Evolutionary conservation across 176 grass and related monocot genomes (phyloP).

Genomic region (Zea luxurians): DNA sequence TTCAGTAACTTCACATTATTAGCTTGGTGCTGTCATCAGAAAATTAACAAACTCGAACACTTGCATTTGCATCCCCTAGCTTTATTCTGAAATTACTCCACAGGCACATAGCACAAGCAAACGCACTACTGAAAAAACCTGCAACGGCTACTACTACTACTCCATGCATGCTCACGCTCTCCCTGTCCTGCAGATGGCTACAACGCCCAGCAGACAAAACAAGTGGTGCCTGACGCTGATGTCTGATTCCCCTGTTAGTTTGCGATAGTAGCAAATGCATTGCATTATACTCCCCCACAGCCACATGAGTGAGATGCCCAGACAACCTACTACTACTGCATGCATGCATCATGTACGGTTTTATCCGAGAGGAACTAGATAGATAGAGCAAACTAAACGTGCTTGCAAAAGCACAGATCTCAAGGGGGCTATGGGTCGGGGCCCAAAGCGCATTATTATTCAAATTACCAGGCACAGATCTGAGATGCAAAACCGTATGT

Average conservation of each 20-base stretch:
- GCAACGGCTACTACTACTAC: not conserved
- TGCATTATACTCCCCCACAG: constrained; percentile 9
- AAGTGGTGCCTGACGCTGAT: constrained; percentile 46
- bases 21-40: not conserved
- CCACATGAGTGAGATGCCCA: constrained; percentile 32
- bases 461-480: constrained; percentile 32
- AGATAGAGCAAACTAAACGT: constrained; percentile 36
- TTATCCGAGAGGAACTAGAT: constrained; percentile 12
- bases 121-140: constrained; percentile 1
- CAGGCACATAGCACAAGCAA: not conserved
- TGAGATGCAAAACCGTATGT: constrained; percentile 36
- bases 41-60: not conserved
- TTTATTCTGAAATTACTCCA: constrained; percentile 11
- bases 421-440: not conserved
- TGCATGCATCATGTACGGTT: constrained; percentile 20
- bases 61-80: not conserved
- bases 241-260: constrained; percentile 41
- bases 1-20: constrained; percentile 11
- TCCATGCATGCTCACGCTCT: constrained; percentile 8
- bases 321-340: constrained; percentile 22
- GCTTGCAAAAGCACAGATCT: constrained; percentile 42
- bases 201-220: constrained; percentile 34
- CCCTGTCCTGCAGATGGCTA: constrained; percentile 19
- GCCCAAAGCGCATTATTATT: constrained; percentile 10
- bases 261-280: constrained; percentile 36